Base-by-base conservation (phyloP, 176 grass and related monocot species). In the Puya raimondii region DNA sequence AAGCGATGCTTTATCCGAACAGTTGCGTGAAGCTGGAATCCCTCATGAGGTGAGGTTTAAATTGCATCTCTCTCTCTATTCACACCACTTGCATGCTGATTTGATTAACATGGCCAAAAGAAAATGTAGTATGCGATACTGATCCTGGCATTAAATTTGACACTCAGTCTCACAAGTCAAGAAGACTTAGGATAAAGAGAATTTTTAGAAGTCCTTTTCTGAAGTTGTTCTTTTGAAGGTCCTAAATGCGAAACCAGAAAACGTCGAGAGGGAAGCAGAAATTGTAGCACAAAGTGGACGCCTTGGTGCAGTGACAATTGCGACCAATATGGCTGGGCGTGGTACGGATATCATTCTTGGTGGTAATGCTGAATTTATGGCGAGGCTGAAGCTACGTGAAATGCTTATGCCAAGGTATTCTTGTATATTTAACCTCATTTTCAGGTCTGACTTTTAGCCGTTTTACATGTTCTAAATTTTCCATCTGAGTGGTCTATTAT, bases 271-370 rank as follows among this genome's bases (percentile, higher is more conserved):
- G 79, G 92, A 96, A 82, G 88, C 92, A 71, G 92, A 96, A 77
- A 96, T 96, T 70, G 88, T 96, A 18, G 92, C 92, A 53, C 92
- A 96, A 80, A 96, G 92, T 83, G 92, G 92, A 63, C 92, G 92
- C 52, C 72, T 86, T 74, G 92, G 88, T 78, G 88, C 86, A 12
- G 88, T 96, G 76, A 96, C 92, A 82, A 87, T 96, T 82, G 92
- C 92, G 51, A 96, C 92, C 53, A 96, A 96, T 78, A 92, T 96
- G 92, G 92, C 92, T 16, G 88, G 92, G 15, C 92, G 92, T 72
- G 92, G 92, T 58, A 96, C 92, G 78, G 92, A 96, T 87, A 96
- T 96, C 65, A 96, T 92, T 59, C 92, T 96, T 70, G 92, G 92
- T 69, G 92, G 92, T 12, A 96, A 96, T 81, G 88, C 92, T 2